Evolutionary conservation across 2,329 filamentous ascomycete species (phyloP).

Genomic region (Apiospora arundinis): DNA sequence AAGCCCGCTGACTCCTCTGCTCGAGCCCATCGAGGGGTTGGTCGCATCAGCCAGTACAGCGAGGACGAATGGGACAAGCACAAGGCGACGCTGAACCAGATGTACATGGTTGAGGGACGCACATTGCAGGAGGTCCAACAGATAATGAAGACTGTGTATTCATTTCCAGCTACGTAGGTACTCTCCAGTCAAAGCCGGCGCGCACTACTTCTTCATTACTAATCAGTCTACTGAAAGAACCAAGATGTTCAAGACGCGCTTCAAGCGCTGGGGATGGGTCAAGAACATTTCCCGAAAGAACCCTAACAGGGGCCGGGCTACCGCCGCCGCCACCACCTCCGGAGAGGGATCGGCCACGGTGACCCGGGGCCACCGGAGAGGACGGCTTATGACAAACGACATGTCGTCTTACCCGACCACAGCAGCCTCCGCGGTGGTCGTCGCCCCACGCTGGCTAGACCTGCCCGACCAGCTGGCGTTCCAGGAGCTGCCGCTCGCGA

Average conservation of each 20-base stretch:
- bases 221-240: background rate
- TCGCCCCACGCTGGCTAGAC: background rate
- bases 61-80: background rate
- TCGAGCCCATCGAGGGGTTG: background rate
- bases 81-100: slow-evolving; percentile 2
- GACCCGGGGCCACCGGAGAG: background rate
- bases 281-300: slow-evolving; percentile 13
- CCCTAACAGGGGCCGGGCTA: background rate
- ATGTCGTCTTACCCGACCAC: background rate
- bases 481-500: slow-evolving; percentile 1
- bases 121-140: slow-evolving; percentile 7
- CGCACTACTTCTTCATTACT: background rate
- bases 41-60: slow-evolving; percentile 14
- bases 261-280: slow-evolving; percentile 16
- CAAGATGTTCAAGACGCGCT: slow-evolving; percentile 15
- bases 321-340: background rate
- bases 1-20: background rate
- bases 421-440: background rate
- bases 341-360: background rate
- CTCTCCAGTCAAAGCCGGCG: background rate
- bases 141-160: background rate
- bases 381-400: background rate
- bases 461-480: background rate
- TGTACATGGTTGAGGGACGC: slow-evolving; percentile 10
- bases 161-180: slow-evolving; percentile 5